These are phyloP conservation scores for Phytophthora europaea DNA, from an alignment of 352 stramenopile species.

Conservation along the genomic window DNA sequence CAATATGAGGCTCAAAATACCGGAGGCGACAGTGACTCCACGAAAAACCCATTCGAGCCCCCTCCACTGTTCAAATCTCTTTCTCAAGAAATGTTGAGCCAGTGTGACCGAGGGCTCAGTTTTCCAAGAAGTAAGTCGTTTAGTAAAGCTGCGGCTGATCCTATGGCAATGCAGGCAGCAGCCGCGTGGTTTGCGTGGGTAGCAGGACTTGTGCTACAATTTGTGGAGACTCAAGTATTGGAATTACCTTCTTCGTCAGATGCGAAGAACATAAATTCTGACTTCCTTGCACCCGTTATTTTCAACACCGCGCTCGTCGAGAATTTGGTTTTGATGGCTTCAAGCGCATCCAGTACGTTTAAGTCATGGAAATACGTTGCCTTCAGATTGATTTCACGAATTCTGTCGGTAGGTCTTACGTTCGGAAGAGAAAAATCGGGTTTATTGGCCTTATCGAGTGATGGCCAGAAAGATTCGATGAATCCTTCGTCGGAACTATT, in stretches of 20 bases:
- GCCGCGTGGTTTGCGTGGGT: conserved; percentile 50
- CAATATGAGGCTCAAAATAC: conserved; percentile 18
- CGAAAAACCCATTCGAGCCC: not conserved
- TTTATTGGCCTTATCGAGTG: not conserved
- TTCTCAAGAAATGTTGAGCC: conserved; percentile 36
- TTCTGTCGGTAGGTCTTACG: conserved; percentile 15
- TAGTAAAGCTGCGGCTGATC: conserved; percentile 15
- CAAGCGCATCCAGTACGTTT: not conserved
- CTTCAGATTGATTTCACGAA: conserved; percentile 38
- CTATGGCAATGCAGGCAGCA: conserved; percentile 5
- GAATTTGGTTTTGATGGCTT: conserved; percentile 35
- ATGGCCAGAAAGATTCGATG: not conserved
- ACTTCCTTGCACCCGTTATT: conserved; percentile 13
- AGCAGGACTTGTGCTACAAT: conserved; percentile 25
- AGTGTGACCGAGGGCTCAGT: conserved; percentile 17
- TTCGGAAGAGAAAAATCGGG: not conserved
- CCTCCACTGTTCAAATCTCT: conserved; percentile 38
- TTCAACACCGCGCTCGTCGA: conserved; percentile 41
- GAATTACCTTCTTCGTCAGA: not conserved
- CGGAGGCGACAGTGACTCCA: not conserved
- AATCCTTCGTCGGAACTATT: conserved; percentile 7
- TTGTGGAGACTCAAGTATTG: conserved; percentile 16
- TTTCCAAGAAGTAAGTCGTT: conserved; percentile 8
- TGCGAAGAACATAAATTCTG: not conserved
- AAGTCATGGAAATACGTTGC: conserved; percentile 46